These are phyloP conservation scores for Paecilomyces niveus DNA, from an alignment of 2,329 filamentous ascomycete species.

Conservation along the genomic window DNA sequence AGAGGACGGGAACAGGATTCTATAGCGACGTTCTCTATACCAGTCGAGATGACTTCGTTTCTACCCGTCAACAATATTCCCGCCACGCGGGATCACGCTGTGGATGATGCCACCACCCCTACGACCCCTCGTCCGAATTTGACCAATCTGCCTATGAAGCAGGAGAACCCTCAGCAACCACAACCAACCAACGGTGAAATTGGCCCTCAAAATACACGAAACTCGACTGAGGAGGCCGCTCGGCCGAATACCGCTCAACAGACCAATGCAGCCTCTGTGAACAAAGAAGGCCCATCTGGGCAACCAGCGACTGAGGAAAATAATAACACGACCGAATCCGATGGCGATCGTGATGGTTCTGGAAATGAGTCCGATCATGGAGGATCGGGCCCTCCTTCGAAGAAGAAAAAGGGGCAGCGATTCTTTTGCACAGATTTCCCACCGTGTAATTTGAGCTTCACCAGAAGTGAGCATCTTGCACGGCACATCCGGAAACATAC, in stretches of 20 bases:
- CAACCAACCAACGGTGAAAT: slow-evolving; percentile 15
- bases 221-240: slow-evolving; percentile 42
- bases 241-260: slow-evolving; percentile 34
- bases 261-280: slow-evolving; percentile 38
- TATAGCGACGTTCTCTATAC: slow-evolving; percentile 11
- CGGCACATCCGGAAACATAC: slow-evolving; percentile 98
- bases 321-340: slow-evolving; percentile 66
- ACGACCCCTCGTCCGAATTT: slow-evolving; percentile 46
- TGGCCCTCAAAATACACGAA: slow-evolving; percentile 36
- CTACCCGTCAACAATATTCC: slow-evolving; percentile 54
- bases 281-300: slow-evolving; percentile 53
- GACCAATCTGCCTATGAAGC: slow-evolving; percentile 31
- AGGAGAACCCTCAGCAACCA: slow-evolving; percentile 13
- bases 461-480: slow-evolving; percentile 88
- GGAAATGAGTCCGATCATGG: slow-evolving; percentile 59
- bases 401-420: slow-evolving; percentile 93
- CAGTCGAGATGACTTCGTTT: slow-evolving; percentile 50
- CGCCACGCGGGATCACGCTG: slow-evolving; percentile 35
- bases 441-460: slow-evolving; percentile 90
- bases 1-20: neutral
- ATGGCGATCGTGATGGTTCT: slow-evolving; percentile 58
- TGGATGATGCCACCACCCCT: slow-evolving; percentile 49
- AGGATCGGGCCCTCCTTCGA: slow-evolving; percentile 61
- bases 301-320: slow-evolving; percentile 45
- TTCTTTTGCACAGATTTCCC: slow-evolving; percentile 97